Base-by-base conservation (phyloP, 805 yeast species). In the Cephaloascus albidus region DNA sequence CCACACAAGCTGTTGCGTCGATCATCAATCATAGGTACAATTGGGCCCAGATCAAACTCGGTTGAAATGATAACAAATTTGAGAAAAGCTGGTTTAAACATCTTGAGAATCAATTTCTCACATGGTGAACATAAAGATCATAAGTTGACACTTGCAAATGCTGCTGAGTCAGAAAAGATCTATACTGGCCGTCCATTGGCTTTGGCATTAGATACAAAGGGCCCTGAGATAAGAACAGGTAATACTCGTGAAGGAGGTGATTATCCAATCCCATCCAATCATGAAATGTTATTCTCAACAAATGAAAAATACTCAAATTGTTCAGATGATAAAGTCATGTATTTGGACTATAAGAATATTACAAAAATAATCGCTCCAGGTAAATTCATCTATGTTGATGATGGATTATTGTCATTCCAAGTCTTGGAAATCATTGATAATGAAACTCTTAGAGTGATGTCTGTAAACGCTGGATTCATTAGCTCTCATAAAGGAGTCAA, bases 191-290 rank as follows among this genome's bases (percentile, higher is more conserved):
- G 97, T 72, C 98, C 97, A 40, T 76, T 93, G 58, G 97, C 96
- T 46, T 88, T 93, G 67, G 98, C 98, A 49, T 80, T 93, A 55
- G 98, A 93, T 68, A 93, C 97, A 65, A 93, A 93, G 78, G 98
- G 98, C 54, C 98, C 98, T 47, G 98, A 93, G 73, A 93, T 93
- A 72, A 86, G 98, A 79, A 90, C 98, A 43, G 98, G 98, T 68
- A 80, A 88, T 65, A 93, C 98, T 54, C 63, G 68, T 47, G 85
- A 75, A 56, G 85, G 77, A 43, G 65, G 68, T 45, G 98, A 93
- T 61, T 87, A 68, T 68, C 83, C 96, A 57, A 84, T 93, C 57
- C 66, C 75, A 35, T 75, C 93, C 45, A 80, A 78, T 68, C 96
- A 87, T 66, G 90, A 83, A 65, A 85, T 93, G 95, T 78, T 72